A percentile compares a stretch with the other conserved stretches of the same genome.
Conservation (phyloP, 129 eudicot genomes). For the Pulicaria dysenterica region DNA sequence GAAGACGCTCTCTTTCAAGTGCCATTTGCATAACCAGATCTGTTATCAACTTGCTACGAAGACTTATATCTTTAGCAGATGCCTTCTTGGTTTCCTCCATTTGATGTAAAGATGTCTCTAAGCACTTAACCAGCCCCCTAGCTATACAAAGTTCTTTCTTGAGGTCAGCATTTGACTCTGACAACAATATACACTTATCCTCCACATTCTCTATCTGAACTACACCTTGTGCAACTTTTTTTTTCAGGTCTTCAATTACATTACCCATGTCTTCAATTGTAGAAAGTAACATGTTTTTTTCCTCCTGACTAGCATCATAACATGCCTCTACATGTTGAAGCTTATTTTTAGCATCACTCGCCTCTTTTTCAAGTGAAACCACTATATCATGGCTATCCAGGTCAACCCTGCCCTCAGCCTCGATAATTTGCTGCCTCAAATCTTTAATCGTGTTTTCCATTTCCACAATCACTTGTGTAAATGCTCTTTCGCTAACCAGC, state of each 20-base stretch:
- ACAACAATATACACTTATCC: slow-evolving; percentile 72
- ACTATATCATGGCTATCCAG: slow-evolving; percentile 43
- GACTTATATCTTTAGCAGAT: slow-evolving; percentile 71
- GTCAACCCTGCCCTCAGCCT: slow-evolving; percentile 49
- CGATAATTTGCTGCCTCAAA: slow-evolving; percentile 27
- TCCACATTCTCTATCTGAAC: slow-evolving; percentile 55
- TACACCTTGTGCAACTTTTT: slow-evolving; percentile 55
- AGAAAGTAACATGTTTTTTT: slow-evolving; percentile 56
- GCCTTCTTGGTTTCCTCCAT: slow-evolving; percentile 68
- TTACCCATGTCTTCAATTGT: slow-evolving; percentile 71
- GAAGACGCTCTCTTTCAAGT: slow-evolving; percentile 88
- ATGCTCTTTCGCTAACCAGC: slow-evolving; percentile 30
- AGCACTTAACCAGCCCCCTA: slow-evolving; percentile 44
- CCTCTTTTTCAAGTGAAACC: slow-evolving; percentile 57
- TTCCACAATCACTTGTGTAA: slow-evolving; percentile 32
- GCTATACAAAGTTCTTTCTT: slow-evolving; percentile 52
- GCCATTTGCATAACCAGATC: slow-evolving; percentile 78
- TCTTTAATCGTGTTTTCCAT: slow-evolving; percentile 29
- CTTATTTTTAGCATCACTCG: slow-evolving; percentile 53
- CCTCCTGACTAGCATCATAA: slow-evolving; percentile 79
- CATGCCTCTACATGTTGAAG: slow-evolving; percentile 63
- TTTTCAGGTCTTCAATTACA: slow-evolving; percentile 63
- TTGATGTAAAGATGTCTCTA: slow-evolving; percentile 69
- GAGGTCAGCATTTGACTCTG: slow-evolving; percentile 64
- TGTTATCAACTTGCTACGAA: slow-evolving; percentile 61